Percentiles rank a stretch among this genome's conserved stretches.
phyloP scores from a whole-genome alignment of 176 grass and related monocot species.

The Paspalum notatum region DNA sequence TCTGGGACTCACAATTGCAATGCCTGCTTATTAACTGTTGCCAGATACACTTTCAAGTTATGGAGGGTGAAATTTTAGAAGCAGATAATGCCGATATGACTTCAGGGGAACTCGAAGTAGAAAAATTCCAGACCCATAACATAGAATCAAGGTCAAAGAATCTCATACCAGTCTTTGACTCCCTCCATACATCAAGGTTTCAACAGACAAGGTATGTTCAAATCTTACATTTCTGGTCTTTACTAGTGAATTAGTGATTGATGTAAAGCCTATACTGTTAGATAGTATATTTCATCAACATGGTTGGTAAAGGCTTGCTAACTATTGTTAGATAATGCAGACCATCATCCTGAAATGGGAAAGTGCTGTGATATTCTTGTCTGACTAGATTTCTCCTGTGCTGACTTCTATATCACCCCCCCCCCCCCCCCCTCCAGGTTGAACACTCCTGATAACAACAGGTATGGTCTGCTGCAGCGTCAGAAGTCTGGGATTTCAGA shows the following conservation, averaged over 20 bases:
- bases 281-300: conserved; percentile 6
- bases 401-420: background rate
- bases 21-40: conserved; percentile 32
- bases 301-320: background rate
- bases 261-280: background rate
- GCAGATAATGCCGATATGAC: conserved; percentile 17
- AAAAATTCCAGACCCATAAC: conserved; percentile 55
- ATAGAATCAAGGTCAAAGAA: conserved; percentile 78
- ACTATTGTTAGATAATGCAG: conserved; percentile 1
- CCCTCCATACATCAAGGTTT: conserved; percentile 67
- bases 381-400: conserved; percentile 28
- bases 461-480: conserved; percentile 46
- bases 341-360: conserved; percentile 4
- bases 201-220: conserved; percentile 71
- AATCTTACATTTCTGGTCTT: conserved; percentile 19
- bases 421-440: conserved; percentile 36
- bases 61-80: conserved; percentile 50
- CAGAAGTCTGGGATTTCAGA: conserved; percentile 63
- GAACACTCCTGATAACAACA: conserved; percentile 49
- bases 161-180: conserved; percentile 87
- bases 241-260: no score
- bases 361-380: background rate
- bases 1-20: conserved; percentile 23
- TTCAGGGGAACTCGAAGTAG: conserved; percentile 77
- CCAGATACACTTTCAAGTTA: conserved; percentile 84